phyloP scores from a whole-genome alignment of 768 basidiomycete genomes.

The Boletus pseudo-olivaceus region DNA sequence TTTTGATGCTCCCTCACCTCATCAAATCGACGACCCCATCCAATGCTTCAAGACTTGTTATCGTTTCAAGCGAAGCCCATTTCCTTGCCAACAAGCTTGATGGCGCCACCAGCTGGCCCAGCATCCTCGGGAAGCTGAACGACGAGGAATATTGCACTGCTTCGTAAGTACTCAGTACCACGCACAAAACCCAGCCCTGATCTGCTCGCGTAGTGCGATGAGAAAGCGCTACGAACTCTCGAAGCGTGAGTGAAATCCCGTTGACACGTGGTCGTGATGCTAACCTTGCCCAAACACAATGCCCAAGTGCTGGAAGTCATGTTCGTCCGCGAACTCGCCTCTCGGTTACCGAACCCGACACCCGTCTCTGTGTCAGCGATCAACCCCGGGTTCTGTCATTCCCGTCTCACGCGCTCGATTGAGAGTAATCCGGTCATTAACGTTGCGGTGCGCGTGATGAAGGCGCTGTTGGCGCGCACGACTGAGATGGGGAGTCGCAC shows the following conservation, averaged over 20 bases:
- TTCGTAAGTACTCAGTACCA: constrained; percentile 12
- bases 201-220: constrained; percentile 21
- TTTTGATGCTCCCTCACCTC: constrained; percentile 35
- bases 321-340: constrained; percentile 35
- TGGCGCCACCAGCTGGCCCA: constrained; percentile 12
- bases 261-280: not conserved
- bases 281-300: not conserved
- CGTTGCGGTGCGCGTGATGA: constrained; percentile 1
- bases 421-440: constrained; percentile 6
- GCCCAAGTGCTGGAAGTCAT: constrained; percentile 32
- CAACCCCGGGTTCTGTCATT: constrained; percentile 37
- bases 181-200: not conserved
- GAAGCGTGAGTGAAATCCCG: constrained; percentile 20
- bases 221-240: constrained; percentile 22
- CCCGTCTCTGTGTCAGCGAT: constrained; percentile 31
- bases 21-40: constrained; percentile 24
- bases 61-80: constrained; percentile 32
- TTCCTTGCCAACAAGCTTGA: constrained; percentile 10
- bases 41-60: constrained; percentile 25
- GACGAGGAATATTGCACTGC: constrained; percentile 28
- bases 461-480: constrained; percentile 27
- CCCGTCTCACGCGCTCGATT: constrained; percentile 24
- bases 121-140: constrained; percentile 29
- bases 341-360: constrained; percentile 26
- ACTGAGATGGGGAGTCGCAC: constrained; percentile 36